Base-by-base conservation (phyloP, 192 early-diverging fungal genomes). In the Coemansia brasiliensis region DNA sequence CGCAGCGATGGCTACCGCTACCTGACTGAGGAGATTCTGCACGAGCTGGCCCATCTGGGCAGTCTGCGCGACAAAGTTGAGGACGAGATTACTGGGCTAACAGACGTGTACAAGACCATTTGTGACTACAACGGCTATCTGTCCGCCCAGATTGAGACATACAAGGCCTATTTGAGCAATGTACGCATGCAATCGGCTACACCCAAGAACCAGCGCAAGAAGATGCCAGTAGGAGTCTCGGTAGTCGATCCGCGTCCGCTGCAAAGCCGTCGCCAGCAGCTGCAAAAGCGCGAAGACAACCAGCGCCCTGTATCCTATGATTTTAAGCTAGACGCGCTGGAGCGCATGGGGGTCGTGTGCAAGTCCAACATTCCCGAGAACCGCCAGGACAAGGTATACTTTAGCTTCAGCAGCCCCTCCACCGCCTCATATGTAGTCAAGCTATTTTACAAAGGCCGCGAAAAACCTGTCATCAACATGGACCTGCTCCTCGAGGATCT, bases 111-210 rank as follows among this genome's bases (percentile, higher is more conserved):
- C 84, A 87, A 94, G 67, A 94, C 94, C 5, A 97, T 97, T 52
- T 79, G 89, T 32, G 92, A 94, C 61, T 94, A 97, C 70, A 97
- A 97, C 82, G 90, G 93, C 57, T 97, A 94, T 52, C 72, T 94
- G 40, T 67, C 86, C 40, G 83, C 86, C 41, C 95, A 97, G 81
- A 77, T 97, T 42, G 95, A 97, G 57, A 86, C 84, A 20, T 97
- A 97, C 82, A 94, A 94, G 81, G 91, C 92, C 5, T 97, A 97
- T 51, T 69, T 97, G 32, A 88, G 93, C 64, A 97, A 97, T 55
- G 95, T 97, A 41, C 87, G 95, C 37, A 86, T 78, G 74, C 74
- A 78, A 57, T 71, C 74, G 18, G 74, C 74, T 3, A 68, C 69
- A 49, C 88, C 54, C 87, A 95, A 73, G 85, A 83, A 65, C 86